Base-by-base conservation (phyloP, 148 eudicot genomes). In the Diospyros kaki region DNA sequence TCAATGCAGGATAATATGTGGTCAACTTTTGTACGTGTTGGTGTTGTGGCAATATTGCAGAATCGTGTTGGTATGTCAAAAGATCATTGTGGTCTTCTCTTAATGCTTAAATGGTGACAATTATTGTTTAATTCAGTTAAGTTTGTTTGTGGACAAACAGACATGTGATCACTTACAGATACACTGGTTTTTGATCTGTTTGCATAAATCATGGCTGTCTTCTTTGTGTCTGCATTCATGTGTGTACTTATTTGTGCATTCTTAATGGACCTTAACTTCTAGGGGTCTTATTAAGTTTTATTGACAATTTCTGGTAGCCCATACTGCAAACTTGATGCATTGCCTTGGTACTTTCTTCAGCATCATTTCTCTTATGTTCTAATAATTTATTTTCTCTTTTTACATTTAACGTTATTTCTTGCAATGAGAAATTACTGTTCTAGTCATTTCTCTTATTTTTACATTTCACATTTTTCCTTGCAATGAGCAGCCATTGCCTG, bases 21-120 rank as follows among this genome's bases (percentile, higher is more conserved):
- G 98, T 65, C 89, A 46, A 81, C 77, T 68, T 87, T 82, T 79
- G 64, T 90, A 46, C 90, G 89, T 72, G 82, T 84, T 53, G 98
- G 98, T 69, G 77, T 94, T 60, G 79, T 94, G 77, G 96, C 89
- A 62, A 81, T 94, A 74, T 81, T 92, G 74, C 95, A 92, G 68
- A 92, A 87, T 73, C 93, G 98, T 48, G 93, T 89, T 65, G 93
- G 98, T 93, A 87, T 5, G 86, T 78, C 71, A 17, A 50, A 68
- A 79, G 28, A 60, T 60, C 28, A 60, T 18, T 60, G 18, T 60
- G 4, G 8, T 48, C 52, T 48, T 4, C 52, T 48, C 8, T 48
- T 48, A 48, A 48, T 8, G 52, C 6, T 48, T 4, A 48, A 48
- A 48, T 48, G 52, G 8, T 48, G 52, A 48, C 28, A 28, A 28